A percentile compares a stretch with the other conserved stretches of the same genome.
phyloP scores from a whole-genome alignment of 164 flowering plant species.

The Umbellularia californica region DNA sequence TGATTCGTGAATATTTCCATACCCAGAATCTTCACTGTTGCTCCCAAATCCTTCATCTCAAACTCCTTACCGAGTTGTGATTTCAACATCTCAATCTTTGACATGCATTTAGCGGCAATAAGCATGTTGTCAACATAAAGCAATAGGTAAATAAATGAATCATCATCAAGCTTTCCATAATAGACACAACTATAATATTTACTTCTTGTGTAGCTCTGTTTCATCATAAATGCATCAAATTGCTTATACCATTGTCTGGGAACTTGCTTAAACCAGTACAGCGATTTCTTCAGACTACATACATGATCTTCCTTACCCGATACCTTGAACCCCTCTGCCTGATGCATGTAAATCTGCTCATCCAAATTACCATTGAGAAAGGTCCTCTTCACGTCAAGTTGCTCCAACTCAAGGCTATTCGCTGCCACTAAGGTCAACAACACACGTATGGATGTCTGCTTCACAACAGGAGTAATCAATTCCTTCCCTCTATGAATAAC shows the following conservation, averaged over 20 bases:
- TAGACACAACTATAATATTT: neutral
- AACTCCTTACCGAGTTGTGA: neutral
- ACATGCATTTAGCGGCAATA: neutral
- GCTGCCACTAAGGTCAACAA: neutral
- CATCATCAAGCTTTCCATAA: neutral
- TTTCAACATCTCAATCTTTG: neutral
- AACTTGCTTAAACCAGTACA: neutral
- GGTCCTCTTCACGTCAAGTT: neutral
- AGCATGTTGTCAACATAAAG: constrained; percentile 2
- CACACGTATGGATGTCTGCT: neutral
- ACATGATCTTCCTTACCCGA: neutral
- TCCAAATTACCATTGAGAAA: neutral
- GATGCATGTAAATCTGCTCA: neutral
- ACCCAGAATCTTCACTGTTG: neutral
- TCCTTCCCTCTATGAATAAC: neutral
- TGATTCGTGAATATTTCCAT: neutral
- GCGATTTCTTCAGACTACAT: neutral
- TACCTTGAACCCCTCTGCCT: neutral
- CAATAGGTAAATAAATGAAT: neutral
- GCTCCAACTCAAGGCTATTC: neutral
- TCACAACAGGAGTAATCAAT: neutral
- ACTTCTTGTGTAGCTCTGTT: neutral
- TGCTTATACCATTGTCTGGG: neutral
- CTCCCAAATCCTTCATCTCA: constrained; percentile 2
- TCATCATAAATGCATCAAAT: neutral